Percentiles rank a stretch among this genome's conserved stretches.
These are phyloP conservation scores for Thuja plicata DNA, from an alignment of 83 land plant genomes.

Conservation along the genomic window DNA sequence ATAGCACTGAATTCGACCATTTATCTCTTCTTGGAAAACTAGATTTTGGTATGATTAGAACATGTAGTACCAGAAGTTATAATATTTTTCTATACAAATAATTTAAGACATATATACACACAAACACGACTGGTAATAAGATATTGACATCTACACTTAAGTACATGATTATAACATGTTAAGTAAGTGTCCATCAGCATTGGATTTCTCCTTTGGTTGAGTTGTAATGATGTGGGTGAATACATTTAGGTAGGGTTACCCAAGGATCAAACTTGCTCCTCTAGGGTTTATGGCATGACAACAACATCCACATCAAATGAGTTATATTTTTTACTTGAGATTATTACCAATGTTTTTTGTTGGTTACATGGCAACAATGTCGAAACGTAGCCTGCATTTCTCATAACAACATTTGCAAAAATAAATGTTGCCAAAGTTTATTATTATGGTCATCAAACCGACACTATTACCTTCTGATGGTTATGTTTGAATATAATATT, in stretches of 20 bases:
- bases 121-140: too few species aligned
- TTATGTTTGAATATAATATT: neutral
- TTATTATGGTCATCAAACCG: neutral
- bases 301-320: too few species aligned
- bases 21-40: neutral
- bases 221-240: too few species aligned
- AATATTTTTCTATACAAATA: neutral
- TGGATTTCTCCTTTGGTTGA: too few species aligned
- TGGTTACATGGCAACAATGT: neutral
- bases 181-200: too few species aligned
- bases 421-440: neutral
- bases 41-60: neutral
- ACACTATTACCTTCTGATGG: neutral
- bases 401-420: neutral
- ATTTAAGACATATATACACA: too few species aligned
- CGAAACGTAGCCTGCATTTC: neutral
- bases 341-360: neutral
- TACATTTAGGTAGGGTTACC: too few species aligned
- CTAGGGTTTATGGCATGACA: too few species aligned
- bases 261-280: too few species aligned
- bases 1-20: neutral
- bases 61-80: neutral
- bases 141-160: too few species aligned
- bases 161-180: too few species aligned
- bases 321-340: neutral